These are phyloP conservation scores for Durusdinium trenchii DNA, from an alignment of 73 alveolate species.

Conservation along the genomic window DNA sequence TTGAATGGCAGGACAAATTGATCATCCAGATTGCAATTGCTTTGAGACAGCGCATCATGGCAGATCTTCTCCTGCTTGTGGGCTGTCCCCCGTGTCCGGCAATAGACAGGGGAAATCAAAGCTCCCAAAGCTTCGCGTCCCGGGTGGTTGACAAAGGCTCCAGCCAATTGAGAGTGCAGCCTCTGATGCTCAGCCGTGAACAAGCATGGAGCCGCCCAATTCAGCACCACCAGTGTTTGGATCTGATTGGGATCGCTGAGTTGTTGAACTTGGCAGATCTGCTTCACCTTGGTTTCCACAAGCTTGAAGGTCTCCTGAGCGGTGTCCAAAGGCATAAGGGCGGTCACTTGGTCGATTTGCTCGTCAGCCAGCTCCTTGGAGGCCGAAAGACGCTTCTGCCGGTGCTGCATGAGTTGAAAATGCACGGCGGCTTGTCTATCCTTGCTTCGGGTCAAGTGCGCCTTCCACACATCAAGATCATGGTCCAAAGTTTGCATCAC, in stretches of 20 bases:
- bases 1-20: not conserved
- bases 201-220: not conserved
- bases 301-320: too few species aligned
- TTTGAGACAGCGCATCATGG: not conserved
- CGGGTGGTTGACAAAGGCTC: not conserved
- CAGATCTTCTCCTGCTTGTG: not conserved
- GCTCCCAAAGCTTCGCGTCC: not conserved
- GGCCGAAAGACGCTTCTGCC: not conserved
- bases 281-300: too few species aligned
- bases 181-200: not conserved
- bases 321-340: too few species aligned
- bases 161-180: not conserved
- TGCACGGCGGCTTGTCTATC: not conserved
- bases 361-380: not conserved
- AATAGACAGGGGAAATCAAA: not conserved
- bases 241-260: not conserved
- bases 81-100: too few species aligned
- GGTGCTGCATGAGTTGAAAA: not conserved
- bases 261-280: not conserved
- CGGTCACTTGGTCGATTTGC: not conserved
- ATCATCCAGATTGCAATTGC: not conserved
- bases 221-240: not conserved
- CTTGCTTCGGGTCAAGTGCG: not conserved
- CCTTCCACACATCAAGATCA: not conserved
- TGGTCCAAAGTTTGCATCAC: not conserved